phyloP scores from a whole-genome alignment of 148 eudicot genomes.

The Dysphania ambrosioides region DNA sequence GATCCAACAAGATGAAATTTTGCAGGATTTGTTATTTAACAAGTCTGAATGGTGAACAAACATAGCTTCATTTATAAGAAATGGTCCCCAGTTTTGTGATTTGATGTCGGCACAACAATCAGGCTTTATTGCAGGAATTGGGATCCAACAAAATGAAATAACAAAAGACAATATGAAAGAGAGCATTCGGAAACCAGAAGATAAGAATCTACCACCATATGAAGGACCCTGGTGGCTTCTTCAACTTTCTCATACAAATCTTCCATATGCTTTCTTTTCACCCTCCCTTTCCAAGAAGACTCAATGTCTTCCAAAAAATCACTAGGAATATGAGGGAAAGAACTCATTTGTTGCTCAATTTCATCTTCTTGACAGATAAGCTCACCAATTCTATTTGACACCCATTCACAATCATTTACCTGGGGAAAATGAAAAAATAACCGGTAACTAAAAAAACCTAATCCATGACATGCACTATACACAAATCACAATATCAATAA shows the following conservation, averaged over 20 bases:
- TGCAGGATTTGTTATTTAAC: not conserved
- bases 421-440: slow-evolving; percentile 28
- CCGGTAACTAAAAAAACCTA: not conserved
- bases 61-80: not conserved
- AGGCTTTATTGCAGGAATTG: not conserved
- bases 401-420: slow-evolving; percentile 74
- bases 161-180: not conserved
- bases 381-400: slow-evolving; percentile 72
- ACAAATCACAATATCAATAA: not conserved
- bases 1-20: too few species aligned
- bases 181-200: not conserved
- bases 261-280: slow-evolving; percentile 75
- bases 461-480: not conserved
- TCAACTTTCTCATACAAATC: slow-evolving; percentile 70
- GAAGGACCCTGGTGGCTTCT: slow-evolving; percentile 65
- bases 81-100: not conserved
- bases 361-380: slow-evolving; percentile 67
- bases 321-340: slow-evolving; percentile 50
- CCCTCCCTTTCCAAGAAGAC: slow-evolving; percentile 94
- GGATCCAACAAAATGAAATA: not conserved
- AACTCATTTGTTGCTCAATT: slow-evolving; percentile 51
- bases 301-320: slow-evolving; percentile 85
- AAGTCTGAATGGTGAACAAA: not conserved
- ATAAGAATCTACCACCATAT: slow-evolving; percentile 66
- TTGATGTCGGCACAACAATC: not conserved